These are phyloP conservation scores for Apiotrichum veenhuisii DNA, from an alignment of 1,284 basidiomycete genomes.

Conservation along the genomic window DNA sequence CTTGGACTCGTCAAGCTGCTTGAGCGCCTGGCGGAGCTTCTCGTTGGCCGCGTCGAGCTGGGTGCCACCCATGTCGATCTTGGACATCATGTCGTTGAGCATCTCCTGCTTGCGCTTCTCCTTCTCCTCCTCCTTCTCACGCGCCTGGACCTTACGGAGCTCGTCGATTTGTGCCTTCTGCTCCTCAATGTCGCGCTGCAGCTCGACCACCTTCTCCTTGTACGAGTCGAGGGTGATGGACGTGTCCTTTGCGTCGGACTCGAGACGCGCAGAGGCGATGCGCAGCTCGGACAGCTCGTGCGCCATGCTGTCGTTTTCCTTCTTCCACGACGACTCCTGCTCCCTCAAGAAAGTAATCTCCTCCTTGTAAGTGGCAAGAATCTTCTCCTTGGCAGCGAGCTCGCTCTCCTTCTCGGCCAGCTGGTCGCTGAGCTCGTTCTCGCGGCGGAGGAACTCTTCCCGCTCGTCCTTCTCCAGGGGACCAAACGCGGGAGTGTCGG, in stretches of 20 bases:
- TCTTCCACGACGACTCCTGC: conserved; percentile 60
- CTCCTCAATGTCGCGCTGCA: conserved; percentile 84
- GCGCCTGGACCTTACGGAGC: conserved; percentile 72
- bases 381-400: conserved; percentile 59
- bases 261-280: conserved; percentile 83
- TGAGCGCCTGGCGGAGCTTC: conserved; percentile 40
- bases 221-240: conserved; percentile 92
- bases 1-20: conserved; percentile 33
- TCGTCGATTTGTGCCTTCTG: conserved; percentile 76
- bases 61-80: conserved; percentile 69
- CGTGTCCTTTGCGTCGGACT: conserved; percentile 94
- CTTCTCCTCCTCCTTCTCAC: conserved; percentile 93
- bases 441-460: conserved; percentile 92
- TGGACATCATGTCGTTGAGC: conserved; percentile 99
- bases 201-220: conserved; percentile 90
- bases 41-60: conserved; percentile 32
- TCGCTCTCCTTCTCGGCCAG: conserved; percentile 86
- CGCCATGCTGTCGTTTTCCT: conserved; percentile 87
- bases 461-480: conserved; percentile 92
- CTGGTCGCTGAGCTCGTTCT: conserved; percentile 94
- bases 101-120: conserved; percentile 99
- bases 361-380: conserved; percentile 75
- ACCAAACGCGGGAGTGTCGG: conserved; percentile 51
- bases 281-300: conserved; percentile 82
- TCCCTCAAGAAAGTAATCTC: conserved; percentile 86